phyloP scores from a whole-genome alignment of 208 protist species.

The Trypanosoma cruzi region DNA sequence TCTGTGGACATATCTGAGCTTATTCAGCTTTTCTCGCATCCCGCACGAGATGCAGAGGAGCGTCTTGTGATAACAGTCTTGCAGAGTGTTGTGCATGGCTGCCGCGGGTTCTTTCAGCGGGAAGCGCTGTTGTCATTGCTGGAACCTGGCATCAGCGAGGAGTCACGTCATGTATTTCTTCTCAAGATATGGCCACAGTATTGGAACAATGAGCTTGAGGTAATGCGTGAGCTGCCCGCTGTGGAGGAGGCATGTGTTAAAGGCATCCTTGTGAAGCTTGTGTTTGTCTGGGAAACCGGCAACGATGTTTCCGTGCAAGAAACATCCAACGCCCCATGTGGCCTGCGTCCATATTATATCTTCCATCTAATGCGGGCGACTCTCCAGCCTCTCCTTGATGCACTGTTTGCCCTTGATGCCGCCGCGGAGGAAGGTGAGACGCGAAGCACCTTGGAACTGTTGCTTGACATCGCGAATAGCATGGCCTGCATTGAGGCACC shows the following conservation, averaged over 20 bases:
- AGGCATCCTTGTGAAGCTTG: constrained; percentile 8
- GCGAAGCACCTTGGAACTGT: neutral
- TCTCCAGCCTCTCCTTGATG: constrained; percentile 7
- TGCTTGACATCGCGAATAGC: constrained; percentile 3
- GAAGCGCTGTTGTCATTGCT: constrained; percentile 1
- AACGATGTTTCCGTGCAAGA: neutral
- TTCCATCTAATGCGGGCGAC: constrained; percentile 1
- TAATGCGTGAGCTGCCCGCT: constrained; percentile 1
- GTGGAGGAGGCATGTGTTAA: constrained; percentile 19
- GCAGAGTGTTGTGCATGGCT: constrained; percentile 12
- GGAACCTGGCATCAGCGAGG: neutral
- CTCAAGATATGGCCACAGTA: constrained; percentile 15
- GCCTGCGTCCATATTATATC: neutral
- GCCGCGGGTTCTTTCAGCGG: neutral
- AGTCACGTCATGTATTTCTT: constrained; percentile 8
- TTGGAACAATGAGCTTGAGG: constrained; percentile 8
- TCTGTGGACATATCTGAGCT: constrained; percentile 13
- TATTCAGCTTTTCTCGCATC: constrained; percentile 3
- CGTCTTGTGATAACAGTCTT: neutral
- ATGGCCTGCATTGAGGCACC: constrained; percentile 11
- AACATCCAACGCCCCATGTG: neutral
- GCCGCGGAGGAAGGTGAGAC: neutral
- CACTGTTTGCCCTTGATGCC: constrained; percentile 1
- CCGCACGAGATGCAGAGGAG: constrained; percentile 2
- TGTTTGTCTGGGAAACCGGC: constrained; percentile 6